Evolutionary conservation across 1,284 basidiomycete species (phyloP), one percentile per base, ranked within the genome.

Genomic region (Ceratobasidium sp.): DNA sequence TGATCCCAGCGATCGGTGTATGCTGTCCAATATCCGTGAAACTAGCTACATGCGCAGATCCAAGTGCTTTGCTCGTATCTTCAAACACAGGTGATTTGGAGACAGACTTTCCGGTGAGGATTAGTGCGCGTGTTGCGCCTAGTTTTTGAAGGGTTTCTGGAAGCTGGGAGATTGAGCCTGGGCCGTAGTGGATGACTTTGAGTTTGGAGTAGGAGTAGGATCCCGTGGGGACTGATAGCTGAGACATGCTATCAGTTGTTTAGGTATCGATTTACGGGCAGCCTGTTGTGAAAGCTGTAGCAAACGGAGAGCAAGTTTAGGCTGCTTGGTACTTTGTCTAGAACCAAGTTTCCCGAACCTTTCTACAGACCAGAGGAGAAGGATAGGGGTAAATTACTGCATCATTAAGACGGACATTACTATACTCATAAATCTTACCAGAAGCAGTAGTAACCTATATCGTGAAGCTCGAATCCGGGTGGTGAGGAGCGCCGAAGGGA

Each of bases 11-110:
- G 73, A 94, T 87, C 3, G 93, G 94, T 0, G 92, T 87, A 82
- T 95, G 93, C 83, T 95, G 88, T 10, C 92, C 92, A 79, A 95
- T 94, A 80, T 92, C 90, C 79, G 87, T 90, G 84, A 93, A 94
- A 4, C 92, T 94, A 33, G 87, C 89, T 66, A 89, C 91, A 82
- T 90, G 91, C 17, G 89, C 90, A 78, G 87, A 83, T 79, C 85
- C 71, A 64, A 74, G 85, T 65, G 89, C 87, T 77, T 87, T 88
- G 67, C 94, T 84, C 69, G 93, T 86, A 23, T 80, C 83, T 83
- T 92, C 90, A 52, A 77, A 77, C 40, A 80, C 74, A 52, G 78
- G 76, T 9, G 78, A 78, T 56, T 89, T 86, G 78, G 89, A 84
- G 46, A 95, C 86, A 78, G 89, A 92, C 81, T 86, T 91, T 42